A percentile compares a stretch with the other conserved stretches of the same genome.
phyloP scores from a whole-genome alignment of 257 asterid genomes.

The Fraxinus anomala region DNA sequence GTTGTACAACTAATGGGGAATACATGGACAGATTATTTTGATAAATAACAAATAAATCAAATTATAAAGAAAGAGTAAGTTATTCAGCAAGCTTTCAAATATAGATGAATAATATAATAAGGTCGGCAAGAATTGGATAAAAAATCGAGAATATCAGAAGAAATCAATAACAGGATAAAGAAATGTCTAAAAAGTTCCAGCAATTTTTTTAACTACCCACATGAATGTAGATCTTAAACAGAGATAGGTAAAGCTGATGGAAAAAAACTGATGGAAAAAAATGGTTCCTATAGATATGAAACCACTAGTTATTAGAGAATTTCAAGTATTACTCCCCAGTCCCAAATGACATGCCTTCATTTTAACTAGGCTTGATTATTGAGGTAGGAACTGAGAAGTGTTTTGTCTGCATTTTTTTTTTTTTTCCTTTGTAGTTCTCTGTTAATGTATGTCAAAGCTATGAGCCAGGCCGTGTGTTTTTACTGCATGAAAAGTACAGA shows the following conservation, averaged over 20 bases:
- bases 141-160: not conserved
- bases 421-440: not conserved
- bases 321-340: not conserved
- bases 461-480: not conserved
- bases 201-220: not conserved
- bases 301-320: not conserved
- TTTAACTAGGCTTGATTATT: slow-evolving; percentile 5
- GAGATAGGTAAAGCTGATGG: not conserved
- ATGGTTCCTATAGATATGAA: not conserved
- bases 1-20: not conserved
- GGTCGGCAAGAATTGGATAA: not conserved
- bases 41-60: not conserved
- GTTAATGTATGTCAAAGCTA: not conserved
- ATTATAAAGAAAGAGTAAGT: not conserved
- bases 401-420: not conserved
- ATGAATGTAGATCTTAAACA: not conserved
- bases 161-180: not conserved
- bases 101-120: not conserved
- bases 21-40: not conserved
- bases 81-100: not conserved
- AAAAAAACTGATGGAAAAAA: not conserved
- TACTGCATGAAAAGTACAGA: not conserved
- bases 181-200: not conserved
- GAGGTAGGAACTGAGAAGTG: not conserved
- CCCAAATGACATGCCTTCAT: slow-evolving; percentile 6